Evolutionary conservation across 176 grass and related monocot genomes (phyloP), one percentile per base, ranked within the genome.

Genomic region (Eleusine indica): DNA sequence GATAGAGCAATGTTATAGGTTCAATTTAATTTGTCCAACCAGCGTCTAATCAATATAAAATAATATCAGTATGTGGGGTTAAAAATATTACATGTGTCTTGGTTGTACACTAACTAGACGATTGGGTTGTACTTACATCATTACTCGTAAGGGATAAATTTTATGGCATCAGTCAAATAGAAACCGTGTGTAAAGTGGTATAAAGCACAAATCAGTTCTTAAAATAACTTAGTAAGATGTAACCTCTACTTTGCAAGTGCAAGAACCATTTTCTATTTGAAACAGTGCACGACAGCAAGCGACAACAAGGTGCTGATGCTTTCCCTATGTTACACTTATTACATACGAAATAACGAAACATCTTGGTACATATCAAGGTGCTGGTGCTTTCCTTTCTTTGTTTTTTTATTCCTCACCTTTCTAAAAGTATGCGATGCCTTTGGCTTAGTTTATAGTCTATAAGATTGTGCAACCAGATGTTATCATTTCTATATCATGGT

Each of bases 401-500:
- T 63, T 62, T 16, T 73, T 81, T n/a, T 56, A 71, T 71, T 3
- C 18, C 13, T 29, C 1, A 10, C 19, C 66, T 77, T 77, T 72
- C 2, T 6, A 30, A 82, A 89, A 73, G 57, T 30, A 30, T 30
- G 25, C 13, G 25, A 0, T 58, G 46, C 7, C 71, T 80, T 71
- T 86, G 8, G 3, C 15, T 73, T 67, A 76, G 2, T 75, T 61
- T 83, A 69, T 66, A 32, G 16, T 76, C n/a, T 19, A n/a, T 56
- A 3, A 70, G 53, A 76, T 76, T 39, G 0, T 76, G 43, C 15
- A 76, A 68, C 35, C n/a, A 6, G 35, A 41, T 22, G 44, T 42
- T 18, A 81, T 65, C 43, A 85, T 69, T 81, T 85, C n/a, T 70
- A 37, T 85, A 85, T 63, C 41, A 89, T 85, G 42, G 7, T 80